phyloP scores from a whole-genome alignment of 129 eudicot species.

The Tagetes erecta region DNA sequence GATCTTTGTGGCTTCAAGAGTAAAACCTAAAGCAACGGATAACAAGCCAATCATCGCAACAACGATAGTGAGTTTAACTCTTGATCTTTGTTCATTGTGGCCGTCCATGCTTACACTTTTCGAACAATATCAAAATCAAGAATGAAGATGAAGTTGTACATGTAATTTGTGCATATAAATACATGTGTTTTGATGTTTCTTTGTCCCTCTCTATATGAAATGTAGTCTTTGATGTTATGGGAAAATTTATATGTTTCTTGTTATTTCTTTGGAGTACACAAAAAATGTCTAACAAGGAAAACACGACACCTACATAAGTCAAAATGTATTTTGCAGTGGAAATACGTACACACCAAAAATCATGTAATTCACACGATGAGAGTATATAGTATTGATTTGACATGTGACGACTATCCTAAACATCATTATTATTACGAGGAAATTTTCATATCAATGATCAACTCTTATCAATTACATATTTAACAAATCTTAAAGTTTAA shows the following conservation, averaged over 20 bases:
- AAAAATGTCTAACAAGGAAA: slow-evolving; percentile 1
- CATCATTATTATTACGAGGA: too few relatives aligned
- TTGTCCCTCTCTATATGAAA: slow-evolving; percentile 1
- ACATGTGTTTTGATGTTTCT: not conserved
- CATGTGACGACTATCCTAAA: too few relatives aligned
- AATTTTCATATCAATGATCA: too few relatives aligned
- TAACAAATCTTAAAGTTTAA: too few relatives aligned
- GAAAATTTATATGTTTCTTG: not conserved
- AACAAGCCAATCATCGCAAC: slow-evolving; percentile 10
- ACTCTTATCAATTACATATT: too few relatives aligned
- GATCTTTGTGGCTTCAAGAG: slow-evolving; percentile 22
- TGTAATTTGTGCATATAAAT: slow-evolving; percentile 6
- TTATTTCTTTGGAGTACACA: slow-evolving; percentile 2
- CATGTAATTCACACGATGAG: too few relatives aligned
- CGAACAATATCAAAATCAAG: not conserved
- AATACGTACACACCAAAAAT: too few relatives aligned
- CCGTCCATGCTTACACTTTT: slow-evolving; percentile 7
- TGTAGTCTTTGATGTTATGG: not conserved
- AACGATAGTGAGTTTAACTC: not conserved
- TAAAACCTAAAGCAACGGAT: slow-evolving; percentile 26
- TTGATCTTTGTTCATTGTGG: not conserved
- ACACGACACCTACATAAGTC: too few relatives aligned
- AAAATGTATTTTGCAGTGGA: too few relatives aligned
- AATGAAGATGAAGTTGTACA: slow-evolving; percentile 8
- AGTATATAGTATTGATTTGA: too few relatives aligned